Conservation (phyloP, 495 filamentous ascomycete species). For the Penicillium manginii region DNA sequence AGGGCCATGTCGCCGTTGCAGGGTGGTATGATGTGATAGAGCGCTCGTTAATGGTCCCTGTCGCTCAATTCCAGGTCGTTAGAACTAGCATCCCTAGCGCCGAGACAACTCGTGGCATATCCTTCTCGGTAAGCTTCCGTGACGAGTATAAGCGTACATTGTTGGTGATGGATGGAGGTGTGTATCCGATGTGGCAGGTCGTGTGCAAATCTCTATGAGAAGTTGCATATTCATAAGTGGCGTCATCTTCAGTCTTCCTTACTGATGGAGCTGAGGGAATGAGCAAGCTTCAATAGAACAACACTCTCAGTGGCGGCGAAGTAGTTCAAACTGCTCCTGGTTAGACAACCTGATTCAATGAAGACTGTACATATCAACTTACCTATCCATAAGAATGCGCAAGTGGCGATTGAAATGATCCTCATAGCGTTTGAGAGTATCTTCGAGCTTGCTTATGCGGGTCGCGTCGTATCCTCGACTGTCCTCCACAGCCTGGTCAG, state of each 20-base stretch:
- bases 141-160: background rate
- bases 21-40: background rate
- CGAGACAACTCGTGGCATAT: no score
- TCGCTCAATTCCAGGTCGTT: background rate
- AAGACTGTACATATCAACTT: conserved; percentile 6
- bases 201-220: background rate
- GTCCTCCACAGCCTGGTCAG: conserved; percentile 63
- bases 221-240: background rate
- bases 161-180: background rate
- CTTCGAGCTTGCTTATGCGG: conserved; percentile 76
- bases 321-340: conserved; percentile 69
- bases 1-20: background rate
- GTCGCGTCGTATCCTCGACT: conserved; percentile 57
- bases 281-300: conserved; percentile 78
- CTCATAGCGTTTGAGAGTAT: conserved; percentile 86
- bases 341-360: conserved; percentile 9
- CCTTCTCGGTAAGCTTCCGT: background rate
- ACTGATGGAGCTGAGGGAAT: conserved; percentile 50
- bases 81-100: no score
- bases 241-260: conserved; percentile 38
- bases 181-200: background rate
- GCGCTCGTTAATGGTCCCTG: background rate
- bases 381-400: conserved; percentile 87
- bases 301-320: conserved; percentile 98
- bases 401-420: conserved; percentile 88